Evolutionary conservation across 2,329 filamentous ascomycete species (phyloP), one percentile per base, ranked within the genome.

Genomic region (Pezicula radicicola): DNA sequence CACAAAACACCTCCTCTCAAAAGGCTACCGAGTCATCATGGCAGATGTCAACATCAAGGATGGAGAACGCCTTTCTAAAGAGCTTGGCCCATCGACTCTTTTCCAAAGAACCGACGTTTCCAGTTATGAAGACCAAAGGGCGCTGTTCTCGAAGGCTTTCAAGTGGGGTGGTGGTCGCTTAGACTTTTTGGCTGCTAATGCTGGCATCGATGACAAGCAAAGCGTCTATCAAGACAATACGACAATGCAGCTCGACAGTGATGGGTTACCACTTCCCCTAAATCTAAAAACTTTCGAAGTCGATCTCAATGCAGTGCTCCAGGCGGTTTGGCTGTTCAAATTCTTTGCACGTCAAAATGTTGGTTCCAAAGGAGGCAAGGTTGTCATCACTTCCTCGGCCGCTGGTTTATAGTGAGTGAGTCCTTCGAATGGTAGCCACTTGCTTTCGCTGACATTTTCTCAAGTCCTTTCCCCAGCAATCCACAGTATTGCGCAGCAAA

Each of bases 161-260:
- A 65, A 43, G 62, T 74, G 70, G 69, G 71, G 70, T 12, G 48
- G 48, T 27, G 15, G 43, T 6, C 63, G 72, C 0, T 55, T 75
- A 1, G 72, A 75, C 53, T 68, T 74, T 49, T 66, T 68, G 55
- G 71, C 72, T 37, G 68, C 71, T 3, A 75, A 76, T 59, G 73
- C 73, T 2, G 72, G 72, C 0, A 69, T 74, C 48, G 70, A 64
- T 46, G 71, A 70, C 51, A 62, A 62, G 37, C 68, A 72, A 49
- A 59, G 61, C 25, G 54, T 74, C n/a, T 72, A 72, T 41, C 48
- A 51, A 12, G n/a, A n/a, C n/a, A n/a, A n/a, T n/a, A 54, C 49
- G 28, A 52, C 51, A 2, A 65, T 68, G 35, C 65, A 68, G 37
- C 62, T 68, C 27, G 66, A 69, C 7, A 68, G 68, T 8, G 49